phyloP scores from a whole-genome alignment of 2,329 filamentous ascomycete species.

The Xylariaceae sp. region DNA sequence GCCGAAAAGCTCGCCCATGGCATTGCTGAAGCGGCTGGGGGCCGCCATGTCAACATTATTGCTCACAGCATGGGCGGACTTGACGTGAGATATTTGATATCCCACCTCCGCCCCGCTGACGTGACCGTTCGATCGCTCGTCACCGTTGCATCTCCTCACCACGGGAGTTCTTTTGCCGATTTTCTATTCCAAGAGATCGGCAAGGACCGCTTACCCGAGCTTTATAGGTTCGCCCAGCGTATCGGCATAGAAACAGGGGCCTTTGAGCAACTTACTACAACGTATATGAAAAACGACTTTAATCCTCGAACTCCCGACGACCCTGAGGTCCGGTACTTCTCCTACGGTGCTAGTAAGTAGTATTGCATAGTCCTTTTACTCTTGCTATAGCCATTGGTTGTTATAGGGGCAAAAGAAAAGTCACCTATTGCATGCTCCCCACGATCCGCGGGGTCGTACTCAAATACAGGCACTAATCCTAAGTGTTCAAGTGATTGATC shows the following conservation, averaged over 20 bases:
- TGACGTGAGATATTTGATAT: constrained; percentile 63
- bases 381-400: neutral
- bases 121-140: constrained; percentile 49
- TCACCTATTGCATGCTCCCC: neutral
- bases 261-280: constrained; percentile 56
- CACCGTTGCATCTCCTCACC: constrained; percentile 53
- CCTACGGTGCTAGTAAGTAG: constrained; percentile 50
- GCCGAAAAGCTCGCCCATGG: constrained; percentile 53
- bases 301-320: constrained; percentile 55
- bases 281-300: constrained; percentile 56
- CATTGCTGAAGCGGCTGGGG: constrained; percentile 45
- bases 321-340: constrained; percentile 54
- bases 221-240: constrained; percentile 48
- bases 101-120: constrained; percentile 45
- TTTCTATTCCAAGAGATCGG: constrained; percentile 47
- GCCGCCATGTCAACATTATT: constrained; percentile 68
- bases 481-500: constrained; percentile 33
- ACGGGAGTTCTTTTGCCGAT: constrained; percentile 54
- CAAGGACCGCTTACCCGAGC: constrained; percentile 48
- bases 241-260: constrained; percentile 55
- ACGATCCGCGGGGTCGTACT: neutral
- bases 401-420: neutral
- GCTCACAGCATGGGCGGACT: constrained; percentile 66
- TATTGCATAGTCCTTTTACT: neutral
- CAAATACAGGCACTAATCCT: neutral